phyloP scores from a whole-genome alignment of 306 rosid species.

The Fragaria iinumae region DNA sequence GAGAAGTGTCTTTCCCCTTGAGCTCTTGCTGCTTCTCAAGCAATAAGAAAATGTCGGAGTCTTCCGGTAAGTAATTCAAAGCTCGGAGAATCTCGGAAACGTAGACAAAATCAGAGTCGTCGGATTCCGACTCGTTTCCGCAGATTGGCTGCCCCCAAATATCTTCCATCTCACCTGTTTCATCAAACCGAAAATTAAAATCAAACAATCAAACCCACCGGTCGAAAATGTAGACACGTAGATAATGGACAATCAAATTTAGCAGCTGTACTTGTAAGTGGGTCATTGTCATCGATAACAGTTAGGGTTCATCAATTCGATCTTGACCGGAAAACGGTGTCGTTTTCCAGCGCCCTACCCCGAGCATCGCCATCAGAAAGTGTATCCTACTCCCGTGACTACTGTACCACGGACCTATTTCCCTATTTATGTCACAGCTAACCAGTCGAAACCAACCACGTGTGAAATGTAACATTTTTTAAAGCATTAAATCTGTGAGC shows the following conservation, averaged over 20 bases:
- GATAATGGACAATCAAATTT: background rate
- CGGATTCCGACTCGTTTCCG: constrained; percentile 41
- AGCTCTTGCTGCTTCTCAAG: constrained; percentile 70
- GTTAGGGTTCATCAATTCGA: constrained; percentile 6
- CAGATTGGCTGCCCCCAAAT: constrained; percentile 50
- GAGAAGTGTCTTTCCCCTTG: constrained; percentile 68
- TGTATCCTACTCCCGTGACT: background rate
- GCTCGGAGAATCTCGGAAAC: constrained; percentile 69
- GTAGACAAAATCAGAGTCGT: constrained; percentile 60
- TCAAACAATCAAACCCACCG: background rate
- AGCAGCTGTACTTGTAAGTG: background rate
- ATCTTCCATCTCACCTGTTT: constrained; percentile 55
- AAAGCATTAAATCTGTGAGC: background rate
- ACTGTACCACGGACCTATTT: background rate
- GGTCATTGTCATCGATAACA: constrained; percentile 7
- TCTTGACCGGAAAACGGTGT: background rate
- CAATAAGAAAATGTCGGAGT: constrained; percentile 49
- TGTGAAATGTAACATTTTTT: background rate
- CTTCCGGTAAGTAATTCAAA: constrained; percentile 54
- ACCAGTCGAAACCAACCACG: constrained; percentile 16
- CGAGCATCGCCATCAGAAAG: background rate
- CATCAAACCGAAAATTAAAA: background rate
- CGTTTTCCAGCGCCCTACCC: background rate
- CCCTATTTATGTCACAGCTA: background rate
- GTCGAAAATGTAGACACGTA: background rate